Evolutionary conservation across 2,329 filamentous ascomycete genomes (phyloP).

Genomic region (Ophidiomyces ophidiicola): DNA sequence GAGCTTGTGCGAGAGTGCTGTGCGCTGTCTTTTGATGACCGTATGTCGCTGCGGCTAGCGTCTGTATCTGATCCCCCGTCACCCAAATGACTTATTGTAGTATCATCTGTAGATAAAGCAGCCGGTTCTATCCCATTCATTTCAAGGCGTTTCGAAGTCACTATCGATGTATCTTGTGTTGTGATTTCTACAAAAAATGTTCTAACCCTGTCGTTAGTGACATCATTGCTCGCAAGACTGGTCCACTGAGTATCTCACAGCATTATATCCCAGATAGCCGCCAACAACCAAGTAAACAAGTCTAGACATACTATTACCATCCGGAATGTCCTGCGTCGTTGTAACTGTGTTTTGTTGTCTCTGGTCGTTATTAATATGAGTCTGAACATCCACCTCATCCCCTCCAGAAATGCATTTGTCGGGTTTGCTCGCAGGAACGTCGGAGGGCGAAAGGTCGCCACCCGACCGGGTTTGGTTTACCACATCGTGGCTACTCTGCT

Average conservation of each 20-base stretch:
- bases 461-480: constrained; percentile 59
- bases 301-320: constrained; percentile 6
- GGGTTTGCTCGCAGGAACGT: constrained; percentile 51
- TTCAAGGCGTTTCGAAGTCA: constrained; percentile 23
- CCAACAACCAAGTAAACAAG: background rate
- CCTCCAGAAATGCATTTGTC: constrained; percentile 42
- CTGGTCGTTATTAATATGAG: constrained; percentile 20
- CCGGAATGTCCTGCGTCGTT: constrained; percentile 8
- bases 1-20: constrained; percentile 38
- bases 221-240: background rate
- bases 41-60: constrained; percentile 44
- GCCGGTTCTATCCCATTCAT: constrained; percentile 28
- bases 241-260: constrained; percentile 21
- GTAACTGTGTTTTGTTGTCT: constrained; percentile 8
- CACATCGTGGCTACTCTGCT: constrained; percentile 58
- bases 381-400: constrained; percentile 32
- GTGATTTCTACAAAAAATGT: constrained; percentile 7
- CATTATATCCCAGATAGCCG: constrained; percentile 7
- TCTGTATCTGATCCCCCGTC: constrained; percentile 52
- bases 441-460: constrained; percentile 51
- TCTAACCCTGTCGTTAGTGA: constrained; percentile 1
- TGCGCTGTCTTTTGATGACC: constrained; percentile 31
- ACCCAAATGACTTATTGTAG: constrained; percentile 22
- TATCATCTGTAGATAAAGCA: constrained; percentile 30
- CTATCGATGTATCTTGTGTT: constrained; percentile 3